Evolutionary conservation across 176 grass and related monocot species (phyloP), one percentile per base, ranked within the genome.

Genomic region (Carex kokanica): DNA sequence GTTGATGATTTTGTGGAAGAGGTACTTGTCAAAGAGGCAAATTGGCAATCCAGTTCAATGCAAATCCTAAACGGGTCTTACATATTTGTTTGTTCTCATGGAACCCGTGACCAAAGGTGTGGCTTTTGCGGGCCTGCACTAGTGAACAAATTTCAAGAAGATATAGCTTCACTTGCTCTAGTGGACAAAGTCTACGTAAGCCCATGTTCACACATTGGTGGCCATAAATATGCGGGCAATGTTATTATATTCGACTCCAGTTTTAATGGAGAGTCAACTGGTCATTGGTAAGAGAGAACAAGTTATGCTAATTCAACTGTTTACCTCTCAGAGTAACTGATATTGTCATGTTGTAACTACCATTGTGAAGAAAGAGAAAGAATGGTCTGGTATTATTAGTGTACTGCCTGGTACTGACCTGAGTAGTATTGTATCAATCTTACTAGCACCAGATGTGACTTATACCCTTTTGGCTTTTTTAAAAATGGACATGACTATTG

Each of bases 211-310:
- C 96, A 99, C 0, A 86, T 93, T 75, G 96, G 96, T 62, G 93
- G 96, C 74, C 96, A 99, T 83, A 93, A 99, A 65, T 99, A 99
- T 83, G 96, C 96, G 78, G 96, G 93, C 85, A 99, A 99, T 74
- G 89, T 99, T 36, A 89, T 99, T 75, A 95, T 99, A 88, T 99
- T 89, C 78, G 91, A 86, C 58, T 83, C 88, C 64, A 81, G 81
- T 86, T 72, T 74, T 6, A 86, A 88, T 66, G 86, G 88, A 73
- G 96, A 90, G 75, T 83, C 93, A 56, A 88, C 88, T 81, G 93
- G 96, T 71, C 93, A 99, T 90, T 99, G 96, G 96, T 99, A 95
- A 88, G 92, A 31, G 24, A 38, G 58, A 81, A 18, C 18, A 81
- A 27, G 36, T 15, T 41, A 23, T 80, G 16, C 29, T 10, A 21